Evolutionary conservation across 768 basidiomycete genomes (phyloP).

Genomic region (Gyrodon lividus): DNA sequence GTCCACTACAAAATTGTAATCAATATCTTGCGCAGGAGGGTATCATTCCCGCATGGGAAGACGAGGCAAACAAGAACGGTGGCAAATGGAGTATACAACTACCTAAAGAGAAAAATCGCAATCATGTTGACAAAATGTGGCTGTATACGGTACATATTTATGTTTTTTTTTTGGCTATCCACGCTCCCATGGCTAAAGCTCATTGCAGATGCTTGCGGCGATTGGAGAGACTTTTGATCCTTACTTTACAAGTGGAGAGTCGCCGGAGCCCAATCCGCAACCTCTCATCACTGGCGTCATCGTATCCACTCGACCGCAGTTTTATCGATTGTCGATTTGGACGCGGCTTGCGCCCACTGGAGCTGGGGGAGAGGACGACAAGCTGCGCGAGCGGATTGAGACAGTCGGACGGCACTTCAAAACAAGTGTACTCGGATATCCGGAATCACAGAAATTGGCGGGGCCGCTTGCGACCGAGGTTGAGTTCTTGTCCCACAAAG

Average conservation of each 20-base stretch:
- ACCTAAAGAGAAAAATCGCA: constrained; percentile 90
- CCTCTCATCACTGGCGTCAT: constrained; percentile 91
- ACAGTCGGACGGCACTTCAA: constrained; percentile 91
- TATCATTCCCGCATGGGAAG: constrained; percentile 98
- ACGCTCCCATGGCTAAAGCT: constrained; percentile 3
- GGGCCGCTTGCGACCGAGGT: constrained; percentile 94
- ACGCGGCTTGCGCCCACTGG: constrained; percentile 81
- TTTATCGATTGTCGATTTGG: constrained; percentile 98
- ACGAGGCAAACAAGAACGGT: constrained; percentile 93
- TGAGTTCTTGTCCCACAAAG: constrained; percentile 92
- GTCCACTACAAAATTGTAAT: constrained; percentile 1
- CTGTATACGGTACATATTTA: constrained; percentile 76
- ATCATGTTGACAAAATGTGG: constrained; percentile 92
- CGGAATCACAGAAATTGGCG: constrained; percentile 67
- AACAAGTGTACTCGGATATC: constrained; percentile 79
- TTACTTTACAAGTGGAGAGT: constrained; percentile 52
- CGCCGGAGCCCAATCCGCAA: constrained; percentile 42
- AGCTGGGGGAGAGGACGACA: constrained; percentile 46
- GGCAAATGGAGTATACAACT: constrained; percentile 99
- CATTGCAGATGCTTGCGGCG: constrained; percentile 90
- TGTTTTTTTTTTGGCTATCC: background rate
- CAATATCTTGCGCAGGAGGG: constrained; percentile 58
- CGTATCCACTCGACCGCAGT: constrained; percentile 89
- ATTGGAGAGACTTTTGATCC: constrained; percentile 99
- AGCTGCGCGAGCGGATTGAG: constrained; percentile 78